Percentiles rank a stretch among this genome's conserved stretches.
Conservation (phyloP, 176 grass and related monocot species). For the Rhynchospora tenuis region DNA sequence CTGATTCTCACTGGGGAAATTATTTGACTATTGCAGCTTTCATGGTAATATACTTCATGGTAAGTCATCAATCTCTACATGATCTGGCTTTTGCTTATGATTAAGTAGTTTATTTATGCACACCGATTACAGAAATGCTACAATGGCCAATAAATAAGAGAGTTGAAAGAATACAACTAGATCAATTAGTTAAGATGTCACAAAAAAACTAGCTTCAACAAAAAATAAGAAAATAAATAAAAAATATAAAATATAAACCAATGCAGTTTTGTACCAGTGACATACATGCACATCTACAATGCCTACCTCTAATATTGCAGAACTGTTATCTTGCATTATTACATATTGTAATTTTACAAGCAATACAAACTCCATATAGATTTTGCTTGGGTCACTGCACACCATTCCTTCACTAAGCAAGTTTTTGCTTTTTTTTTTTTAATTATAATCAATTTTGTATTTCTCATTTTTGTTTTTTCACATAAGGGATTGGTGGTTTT, state of each 20-base stretch:
- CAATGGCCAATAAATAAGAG: not conserved
- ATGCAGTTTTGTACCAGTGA: not conserved
- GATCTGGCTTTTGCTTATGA: not conserved
- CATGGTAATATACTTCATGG: constrained; percentile 17
- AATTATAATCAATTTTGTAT: not conserved
- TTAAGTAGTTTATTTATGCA: not conserved
- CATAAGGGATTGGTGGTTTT: constrained; percentile 29
- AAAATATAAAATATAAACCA: not conserved
- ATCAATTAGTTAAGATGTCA: not conserved
- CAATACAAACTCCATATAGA: not conserved
- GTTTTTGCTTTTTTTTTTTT: not conserved
- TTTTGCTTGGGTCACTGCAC: not conserved
- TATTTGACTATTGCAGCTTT: constrained; percentile 33
- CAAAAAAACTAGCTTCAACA: not conserved
- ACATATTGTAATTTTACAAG: not conserved
- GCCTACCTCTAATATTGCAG: not conserved
- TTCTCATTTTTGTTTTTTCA: not conserved
- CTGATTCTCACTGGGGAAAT: constrained; percentile 44
- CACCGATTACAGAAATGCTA: not conserved
- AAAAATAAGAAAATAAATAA: not conserved
- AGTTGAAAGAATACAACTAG: not conserved
- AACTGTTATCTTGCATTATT: not conserved
- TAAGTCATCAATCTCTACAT: not conserved
- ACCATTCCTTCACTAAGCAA: not conserved
- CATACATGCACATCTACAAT: not conserved